phyloP scores from a whole-genome alignment of 495 filamentous ascomycete species.

The Penicillium diatomitis region DNA sequence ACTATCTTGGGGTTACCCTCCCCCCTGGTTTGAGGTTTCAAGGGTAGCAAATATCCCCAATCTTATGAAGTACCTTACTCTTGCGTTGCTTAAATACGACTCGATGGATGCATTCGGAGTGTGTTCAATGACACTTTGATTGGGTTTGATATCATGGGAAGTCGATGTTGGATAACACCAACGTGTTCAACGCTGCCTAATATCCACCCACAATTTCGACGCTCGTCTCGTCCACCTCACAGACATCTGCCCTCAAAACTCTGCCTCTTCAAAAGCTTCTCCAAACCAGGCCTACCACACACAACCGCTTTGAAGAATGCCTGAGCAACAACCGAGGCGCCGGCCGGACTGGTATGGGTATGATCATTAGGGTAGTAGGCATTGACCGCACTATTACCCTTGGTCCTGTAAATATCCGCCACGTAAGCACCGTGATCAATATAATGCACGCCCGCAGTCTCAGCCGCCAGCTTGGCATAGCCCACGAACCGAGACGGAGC shows the following conservation, averaged over 20 bases:
- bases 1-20: not conserved
- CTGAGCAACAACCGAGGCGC: constrained; percentile 48
- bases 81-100: no score
- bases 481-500: constrained; percentile 43
- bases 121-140: no score
- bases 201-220: no score
- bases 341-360: constrained; percentile 53
- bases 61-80: no score
- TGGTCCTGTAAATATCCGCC: constrained; percentile 38
- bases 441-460: constrained; percentile 37
- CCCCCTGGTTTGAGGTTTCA: no score
- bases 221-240: not conserved
- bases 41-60: no score
- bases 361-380: constrained; percentile 53
- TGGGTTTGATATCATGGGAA: no score
- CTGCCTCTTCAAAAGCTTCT: constrained; percentile 22
- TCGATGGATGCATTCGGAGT: no score
- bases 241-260: constrained; percentile 26
- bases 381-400: constrained; percentile 37
- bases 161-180: not conserved
- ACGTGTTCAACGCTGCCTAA: not conserved
- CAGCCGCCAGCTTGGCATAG: constrained; percentile 45
- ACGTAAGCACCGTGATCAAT: constrained; percentile 54
- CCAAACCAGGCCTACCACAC: constrained; percentile 29
- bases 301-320: constrained; percentile 54